phyloP scores from a whole-genome alignment of 805 yeast species.

The Geotrichum ghanense region DNA sequence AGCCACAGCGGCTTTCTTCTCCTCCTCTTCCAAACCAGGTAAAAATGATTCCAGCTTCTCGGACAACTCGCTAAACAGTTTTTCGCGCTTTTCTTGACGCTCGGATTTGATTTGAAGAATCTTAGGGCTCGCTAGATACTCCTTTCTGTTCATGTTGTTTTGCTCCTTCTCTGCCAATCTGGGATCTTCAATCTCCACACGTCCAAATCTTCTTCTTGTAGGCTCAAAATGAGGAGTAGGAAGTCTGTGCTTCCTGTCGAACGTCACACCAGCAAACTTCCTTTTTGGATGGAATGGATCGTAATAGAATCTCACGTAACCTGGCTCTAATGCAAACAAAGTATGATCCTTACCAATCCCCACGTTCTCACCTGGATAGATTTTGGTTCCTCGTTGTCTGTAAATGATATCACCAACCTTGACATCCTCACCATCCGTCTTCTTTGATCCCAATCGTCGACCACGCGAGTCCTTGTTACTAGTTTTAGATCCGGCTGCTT shows the following conservation, averaged over 20 bases:
- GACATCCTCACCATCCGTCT: slow-evolving; percentile 66
- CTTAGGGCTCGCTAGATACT: slow-evolving; percentile 43
- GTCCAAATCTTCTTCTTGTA: slow-evolving; percentile 74
- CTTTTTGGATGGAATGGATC: slow-evolving; percentile 96
- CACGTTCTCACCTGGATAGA: slow-evolving; percentile 87
- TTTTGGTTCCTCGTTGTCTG: slow-evolving; percentile 91
- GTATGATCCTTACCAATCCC: slow-evolving; percentile 89
- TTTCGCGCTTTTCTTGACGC: slow-evolving; percentile 32
- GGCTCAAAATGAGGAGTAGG: slow-evolving; percentile 94
- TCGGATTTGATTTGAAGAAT: slow-evolving; percentile 31
- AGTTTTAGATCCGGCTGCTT: slow-evolving; percentile 90
- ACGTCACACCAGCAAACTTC: slow-evolving; percentile 79
- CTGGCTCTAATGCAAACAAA: slow-evolving; percentile 82
- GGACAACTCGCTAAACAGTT: slow-evolving; percentile 23
- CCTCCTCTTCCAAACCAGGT: slow-evolving; percentile 21
- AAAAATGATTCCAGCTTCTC: slow-evolving; percentile 23
- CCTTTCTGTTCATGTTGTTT: slow-evolving; percentile 55
- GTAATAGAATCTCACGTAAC: slow-evolving; percentile 78
- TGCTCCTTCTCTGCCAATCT: slow-evolving; percentile 47
- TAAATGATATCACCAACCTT: slow-evolving; percentile 75
- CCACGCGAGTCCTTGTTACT: slow-evolving; percentile 92
- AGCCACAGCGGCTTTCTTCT: slow-evolving; percentile 30
- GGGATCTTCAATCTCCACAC: slow-evolving; percentile 38
- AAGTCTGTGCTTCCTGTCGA: slow-evolving; percentile 46
- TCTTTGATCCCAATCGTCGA: slow-evolving; percentile 85